phyloP scores from a whole-genome alignment of 768 basidiomycete species.

The Stropharia rugosoannulata region DNA sequence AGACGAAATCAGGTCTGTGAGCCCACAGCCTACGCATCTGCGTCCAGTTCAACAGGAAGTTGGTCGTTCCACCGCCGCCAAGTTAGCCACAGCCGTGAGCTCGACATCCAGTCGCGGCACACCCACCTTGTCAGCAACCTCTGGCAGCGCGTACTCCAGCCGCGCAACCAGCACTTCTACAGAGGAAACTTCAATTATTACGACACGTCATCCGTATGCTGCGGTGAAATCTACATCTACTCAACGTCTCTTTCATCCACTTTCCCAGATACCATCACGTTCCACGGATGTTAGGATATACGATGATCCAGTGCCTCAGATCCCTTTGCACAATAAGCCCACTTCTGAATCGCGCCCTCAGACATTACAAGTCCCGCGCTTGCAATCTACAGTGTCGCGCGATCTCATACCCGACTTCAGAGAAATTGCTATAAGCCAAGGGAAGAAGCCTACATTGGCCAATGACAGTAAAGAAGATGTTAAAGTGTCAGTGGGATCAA shows the following conservation, averaged over 20 bases:
- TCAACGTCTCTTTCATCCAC: too few species aligned
- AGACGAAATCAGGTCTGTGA: conserved; percentile 1
- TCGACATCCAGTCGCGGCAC: background rate
- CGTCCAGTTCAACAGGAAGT: background rate
- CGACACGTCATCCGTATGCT: too few species aligned
- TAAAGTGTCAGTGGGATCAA: too few species aligned
- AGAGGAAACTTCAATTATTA: too few species aligned
- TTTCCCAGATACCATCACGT: too few species aligned
- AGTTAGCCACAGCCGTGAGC: background rate
- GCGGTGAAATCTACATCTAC: too few species aligned
- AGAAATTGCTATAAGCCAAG: background rate
- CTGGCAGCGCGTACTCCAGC: background rate
- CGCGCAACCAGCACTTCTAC: too few species aligned
- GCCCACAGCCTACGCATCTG: background rate
- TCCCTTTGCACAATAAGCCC: background rate
- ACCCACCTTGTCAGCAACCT: background rate
- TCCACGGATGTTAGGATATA: too few species aligned
- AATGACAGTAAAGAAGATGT: too few species aligned
- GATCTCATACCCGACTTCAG: background rate
- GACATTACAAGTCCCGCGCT: background rate
- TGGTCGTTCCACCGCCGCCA: background rate
- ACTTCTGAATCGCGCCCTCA: background rate
- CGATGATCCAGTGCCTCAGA: background rate
- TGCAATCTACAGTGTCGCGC: background rate
- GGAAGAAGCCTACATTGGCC: too few species aligned